phyloP scores from a whole-genome alignment of 1,284 basidiomycete genomes.

The Polyporus tsugae region DNA sequence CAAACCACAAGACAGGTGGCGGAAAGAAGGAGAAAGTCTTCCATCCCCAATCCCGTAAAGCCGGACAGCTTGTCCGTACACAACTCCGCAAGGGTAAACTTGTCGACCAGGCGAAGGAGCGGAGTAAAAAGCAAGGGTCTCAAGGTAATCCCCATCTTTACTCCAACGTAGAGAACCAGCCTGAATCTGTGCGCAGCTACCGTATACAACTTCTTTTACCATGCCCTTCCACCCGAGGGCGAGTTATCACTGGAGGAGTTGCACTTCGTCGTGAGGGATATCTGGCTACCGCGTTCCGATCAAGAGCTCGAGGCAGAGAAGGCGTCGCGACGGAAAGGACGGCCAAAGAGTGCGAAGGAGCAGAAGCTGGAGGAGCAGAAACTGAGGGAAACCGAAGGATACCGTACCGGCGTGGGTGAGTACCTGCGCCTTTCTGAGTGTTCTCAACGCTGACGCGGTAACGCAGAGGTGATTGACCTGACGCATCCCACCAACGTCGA shows the following conservation, averaged over 20 bases:
- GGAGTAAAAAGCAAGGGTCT: slow-evolving; percentile 61
- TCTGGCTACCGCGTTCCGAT: slow-evolving; percentile 83
- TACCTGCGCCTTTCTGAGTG: slow-evolving; percentile 26
- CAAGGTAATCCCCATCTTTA: slow-evolving; percentile 52
- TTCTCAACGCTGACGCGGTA: neutral
- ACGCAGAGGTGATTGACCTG: slow-evolving; percentile 83
- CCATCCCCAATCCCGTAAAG: slow-evolving; percentile 85
- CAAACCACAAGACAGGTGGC: slow-evolving; percentile 30
- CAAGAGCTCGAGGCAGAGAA: slow-evolving; percentile 71
- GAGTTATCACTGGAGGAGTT: slow-evolving; percentile 73
- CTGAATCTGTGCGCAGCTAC: slow-evolving; percentile 56
- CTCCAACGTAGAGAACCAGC: neutral
- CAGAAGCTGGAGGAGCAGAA: slow-evolving; percentile 78
- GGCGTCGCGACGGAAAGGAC: slow-evolving; percentile 72
- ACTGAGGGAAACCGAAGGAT: slow-evolving; percentile 74
- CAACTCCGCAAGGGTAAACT: slow-evolving; percentile 80
- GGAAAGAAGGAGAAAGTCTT: slow-evolving; percentile 79
- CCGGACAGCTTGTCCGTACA: slow-evolving; percentile 78
- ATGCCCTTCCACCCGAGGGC: slow-evolving; percentile 72
- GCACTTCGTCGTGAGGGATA: slow-evolving; percentile 70
- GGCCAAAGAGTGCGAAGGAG: slow-evolving; percentile 80
- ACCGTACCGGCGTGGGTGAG: slow-evolving; percentile 86
- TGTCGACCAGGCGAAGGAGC: slow-evolving; percentile 60
- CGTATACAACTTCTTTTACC: slow-evolving; percentile 83
- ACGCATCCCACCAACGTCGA: slow-evolving; percentile 78